Percentiles rank a stretch among this genome's conserved stretches.
Conservation (phyloP, 2,329 filamentous ascomycete genomes). For the Colletotrichum chlorophyti region DNA sequence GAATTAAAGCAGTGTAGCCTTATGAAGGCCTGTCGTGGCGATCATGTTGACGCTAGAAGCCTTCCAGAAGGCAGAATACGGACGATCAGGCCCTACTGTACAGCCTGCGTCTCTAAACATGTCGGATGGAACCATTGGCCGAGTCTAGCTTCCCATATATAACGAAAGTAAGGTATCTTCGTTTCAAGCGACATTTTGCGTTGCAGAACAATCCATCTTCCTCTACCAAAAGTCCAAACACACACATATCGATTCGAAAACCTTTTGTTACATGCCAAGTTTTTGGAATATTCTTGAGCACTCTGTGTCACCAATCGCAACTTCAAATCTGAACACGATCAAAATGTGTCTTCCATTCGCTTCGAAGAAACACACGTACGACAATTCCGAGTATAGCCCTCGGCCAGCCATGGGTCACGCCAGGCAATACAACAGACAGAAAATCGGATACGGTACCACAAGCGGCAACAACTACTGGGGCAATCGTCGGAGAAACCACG, state of each 20-base stretch:
- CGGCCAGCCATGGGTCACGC: neutral
- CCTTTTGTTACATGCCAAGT: no score
- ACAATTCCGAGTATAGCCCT: neutral
- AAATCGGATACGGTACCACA: neutral
- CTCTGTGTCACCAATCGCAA: no score
- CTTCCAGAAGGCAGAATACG: slow-evolving; percentile 10
- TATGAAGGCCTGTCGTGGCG: neutral
- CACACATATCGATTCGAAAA: no score
- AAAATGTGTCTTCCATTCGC: slow-evolving; percentile 11
- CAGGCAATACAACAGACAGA: neutral
- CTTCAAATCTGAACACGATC: no score
- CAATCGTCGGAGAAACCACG: neutral
- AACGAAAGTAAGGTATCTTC: no score
- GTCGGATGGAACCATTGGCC: no score
- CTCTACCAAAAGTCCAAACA: neutral
- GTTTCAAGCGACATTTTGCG: no score
- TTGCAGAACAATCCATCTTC: no score
- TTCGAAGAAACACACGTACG: neutral
- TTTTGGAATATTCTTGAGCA: no score
- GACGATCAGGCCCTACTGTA: neutral
- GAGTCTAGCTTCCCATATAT: neutral
- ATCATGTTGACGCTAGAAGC: slow-evolving; percentile 17
- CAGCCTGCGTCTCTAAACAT: neutral
- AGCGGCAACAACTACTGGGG: neutral
- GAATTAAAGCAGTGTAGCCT: no score